These are phyloP conservation scores for Monosporascus sp. DNA, from an alignment of 2,329 filamentous ascomycete genomes.

Conservation along the genomic window DNA sequence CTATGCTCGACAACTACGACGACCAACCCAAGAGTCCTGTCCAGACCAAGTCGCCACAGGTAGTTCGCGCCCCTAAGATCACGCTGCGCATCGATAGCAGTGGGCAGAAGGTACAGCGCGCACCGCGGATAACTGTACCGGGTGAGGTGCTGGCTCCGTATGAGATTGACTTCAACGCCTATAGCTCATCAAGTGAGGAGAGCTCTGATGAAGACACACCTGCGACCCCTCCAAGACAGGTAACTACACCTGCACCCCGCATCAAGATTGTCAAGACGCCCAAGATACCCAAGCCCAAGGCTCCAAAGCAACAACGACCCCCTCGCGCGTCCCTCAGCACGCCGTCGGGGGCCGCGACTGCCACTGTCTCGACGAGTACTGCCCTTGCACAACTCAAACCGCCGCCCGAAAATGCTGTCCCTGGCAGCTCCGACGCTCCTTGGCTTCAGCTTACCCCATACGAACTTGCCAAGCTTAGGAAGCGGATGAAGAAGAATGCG, in stretches of 20 bases:
- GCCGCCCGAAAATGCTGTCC: constrained; percentile 53
- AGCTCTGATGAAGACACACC: constrained; percentile 48
- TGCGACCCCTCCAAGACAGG: constrained; percentile 31
- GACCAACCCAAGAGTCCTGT: constrained; percentile 48
- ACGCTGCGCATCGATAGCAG: constrained; percentile 38
- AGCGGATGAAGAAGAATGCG: constrained; percentile 89
- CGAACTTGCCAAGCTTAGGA: constrained; percentile 64
- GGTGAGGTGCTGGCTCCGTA: constrained; percentile 63
- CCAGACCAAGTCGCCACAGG: constrained; percentile 48
- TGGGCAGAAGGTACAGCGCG: constrained; percentile 41
- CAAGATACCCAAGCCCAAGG: constrained; percentile 41
- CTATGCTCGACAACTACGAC: constrained; percentile 54
- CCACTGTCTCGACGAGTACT: constrained; percentile 35
- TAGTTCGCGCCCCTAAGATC: constrained; percentile 43
- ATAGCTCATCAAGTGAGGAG: constrained; percentile 47
- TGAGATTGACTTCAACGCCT: constrained; percentile 57
- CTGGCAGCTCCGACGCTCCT: constrained; percentile 55
- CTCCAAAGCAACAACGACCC: constrained; percentile 23
- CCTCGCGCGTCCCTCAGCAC: constrained; percentile 24
- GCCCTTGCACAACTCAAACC: constrained; percentile 43
- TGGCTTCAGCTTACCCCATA: constrained; percentile 62
- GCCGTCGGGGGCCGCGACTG: constrained; percentile 35
- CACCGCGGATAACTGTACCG: constrained; percentile 58
- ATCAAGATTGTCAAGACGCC: constrained; percentile 45
- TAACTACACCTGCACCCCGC: constrained; percentile 34